Base-by-base conservation (phyloP, 495 filamentous ascomycete species). In the Penicillium ochrochloron region DNA sequence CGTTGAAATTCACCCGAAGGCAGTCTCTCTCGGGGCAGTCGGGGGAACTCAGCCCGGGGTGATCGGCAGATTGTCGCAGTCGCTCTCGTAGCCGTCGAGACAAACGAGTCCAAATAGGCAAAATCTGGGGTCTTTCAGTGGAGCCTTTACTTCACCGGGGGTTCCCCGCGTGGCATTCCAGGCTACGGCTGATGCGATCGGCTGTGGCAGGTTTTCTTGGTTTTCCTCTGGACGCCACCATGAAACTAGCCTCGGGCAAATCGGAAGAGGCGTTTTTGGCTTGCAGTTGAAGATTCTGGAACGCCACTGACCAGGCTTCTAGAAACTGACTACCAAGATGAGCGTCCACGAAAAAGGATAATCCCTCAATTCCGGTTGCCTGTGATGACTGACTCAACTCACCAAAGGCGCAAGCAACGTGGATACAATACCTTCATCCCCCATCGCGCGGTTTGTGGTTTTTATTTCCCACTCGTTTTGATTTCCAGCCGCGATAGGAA, bases 1-100 rank as follows among this genome's bases (percentile, higher is more conserved):
- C 31, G 55, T 5, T 52, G 54, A 41, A 23, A 35, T 39, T 57
- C 34, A 37, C 33, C 54, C 54, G 54, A 57, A 57, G n/a, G 6
- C 17, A 23, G 4, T 42, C 1, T 35, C 34, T 25, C 35, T 57
- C 54, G 54, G 54, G 7, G 15, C 4, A 42, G n/a, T 19, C 39
- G 39, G 39, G 6, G 39, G 2, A 42, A n/a, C n/a, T 42, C 15
- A 42, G 39, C n/a, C 39, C 39, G 39, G 39, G 39, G n/a, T 35
- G 39, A 42, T 15, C 39, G n/a, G 39, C n/a, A 15, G 39, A 19
- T 15, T 17, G 39, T 42, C n/a, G 39, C 12, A 42, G 39, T 42
- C 39, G 39, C 1, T 42, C 10, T 42, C 12, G 7, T 42, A 2
- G 2, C 5, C 7, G 39, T 2, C 14, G n/a, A n/a, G 12, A 10